Evolutionary conservation across 306 rosid genomes (phyloP), one percentile per base, ranked within the genome.

Genomic region (Cucurbita maxima): DNA sequence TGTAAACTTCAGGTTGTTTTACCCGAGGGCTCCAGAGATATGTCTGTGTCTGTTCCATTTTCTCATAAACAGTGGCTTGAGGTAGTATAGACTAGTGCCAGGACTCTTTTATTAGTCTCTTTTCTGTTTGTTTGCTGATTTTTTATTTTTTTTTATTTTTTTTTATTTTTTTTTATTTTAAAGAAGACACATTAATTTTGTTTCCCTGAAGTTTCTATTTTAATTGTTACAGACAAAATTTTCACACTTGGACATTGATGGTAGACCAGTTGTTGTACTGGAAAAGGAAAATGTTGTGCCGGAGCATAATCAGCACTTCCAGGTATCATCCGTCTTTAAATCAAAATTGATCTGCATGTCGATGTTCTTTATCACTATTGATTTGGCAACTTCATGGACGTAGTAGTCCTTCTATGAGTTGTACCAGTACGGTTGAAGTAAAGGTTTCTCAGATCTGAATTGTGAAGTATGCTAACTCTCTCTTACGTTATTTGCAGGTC

Each of bases 231-330:
- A 95, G 99, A 85, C 90, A 71, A 91, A 95, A 82, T n/a, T 89
- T 75, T 91, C 99, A 77, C 97, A 91, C 87, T 81, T 95, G 90
- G 97, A 95, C 83, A 30, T 91, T 86, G 91, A 67, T 72, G 99
- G 99, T 79, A 88, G 99, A 79, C 99, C 97, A 44, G 97, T 95
- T 72, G 83, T 85, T 81, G 96, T 83, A 74, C 86, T 95, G 79
- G 96, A 86, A 84, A 95, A 95, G 84, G 86, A 77, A 63, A 88
- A 95, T 79, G 92, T 80, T 20, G 96, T 95, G 72, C 96, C 99
- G 4, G 99, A 91, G 85, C 99, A 95, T 85, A 88, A 95, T 83
- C 86, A 76, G 73, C 77, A 89, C 79, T 95, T 95, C 81, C 97
- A 91, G 99, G 99, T 91, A 91, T 62, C 57, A 53, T 25, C 41